Conservation (phyloP, 129 eudicot species). For the Erigeron canadensis region DNA sequence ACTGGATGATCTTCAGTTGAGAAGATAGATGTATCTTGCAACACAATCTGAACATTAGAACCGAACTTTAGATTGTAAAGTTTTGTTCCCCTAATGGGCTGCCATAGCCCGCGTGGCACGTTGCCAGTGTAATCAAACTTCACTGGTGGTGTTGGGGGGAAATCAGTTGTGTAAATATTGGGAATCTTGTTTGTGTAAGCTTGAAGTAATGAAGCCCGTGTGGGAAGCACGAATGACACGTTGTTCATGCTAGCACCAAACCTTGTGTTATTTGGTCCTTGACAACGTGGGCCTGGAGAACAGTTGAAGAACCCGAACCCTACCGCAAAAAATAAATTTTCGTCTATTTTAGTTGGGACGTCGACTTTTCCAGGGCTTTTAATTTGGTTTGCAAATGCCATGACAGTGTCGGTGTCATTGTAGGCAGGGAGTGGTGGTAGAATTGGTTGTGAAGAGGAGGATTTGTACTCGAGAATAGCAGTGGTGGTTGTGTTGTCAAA, state of each 20-base stretch:
- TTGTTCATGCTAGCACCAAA: constrained; percentile 84
- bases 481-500: constrained; percentile 86
- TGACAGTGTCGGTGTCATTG: constrained; percentile 66
- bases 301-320: constrained; percentile 65
- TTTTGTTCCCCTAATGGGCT: constrained; percentile 56
- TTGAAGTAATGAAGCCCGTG: constrained; percentile 50
- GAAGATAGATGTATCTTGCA: constrained; percentile 57
- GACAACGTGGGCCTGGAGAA: constrained; percentile 63
- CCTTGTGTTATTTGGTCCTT: constrained; percentile 74
- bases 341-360: constrained; percentile 53
- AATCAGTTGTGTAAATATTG: constrained; percentile 59
- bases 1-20: constrained; percentile 61
- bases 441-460: constrained; percentile 35
- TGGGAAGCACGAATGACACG: constrained; percentile 62
- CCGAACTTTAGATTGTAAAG: constrained; percentile 56
- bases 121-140: constrained; percentile 70
- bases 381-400: constrained; percentile 46
- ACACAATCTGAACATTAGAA: constrained; percentile 54
- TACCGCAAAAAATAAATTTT: constrained; percentile 47
- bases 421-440: constrained; percentile 67
- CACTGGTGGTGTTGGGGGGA: constrained; percentile 56
- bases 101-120: constrained; percentile 62
- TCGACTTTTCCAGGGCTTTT: constrained; percentile 48
- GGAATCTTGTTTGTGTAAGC: constrained; percentile 62
- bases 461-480: constrained; percentile 62